Base-by-base conservation (phyloP, 2,329 filamentous ascomycete species). In the Aureobasidium musti region DNA sequence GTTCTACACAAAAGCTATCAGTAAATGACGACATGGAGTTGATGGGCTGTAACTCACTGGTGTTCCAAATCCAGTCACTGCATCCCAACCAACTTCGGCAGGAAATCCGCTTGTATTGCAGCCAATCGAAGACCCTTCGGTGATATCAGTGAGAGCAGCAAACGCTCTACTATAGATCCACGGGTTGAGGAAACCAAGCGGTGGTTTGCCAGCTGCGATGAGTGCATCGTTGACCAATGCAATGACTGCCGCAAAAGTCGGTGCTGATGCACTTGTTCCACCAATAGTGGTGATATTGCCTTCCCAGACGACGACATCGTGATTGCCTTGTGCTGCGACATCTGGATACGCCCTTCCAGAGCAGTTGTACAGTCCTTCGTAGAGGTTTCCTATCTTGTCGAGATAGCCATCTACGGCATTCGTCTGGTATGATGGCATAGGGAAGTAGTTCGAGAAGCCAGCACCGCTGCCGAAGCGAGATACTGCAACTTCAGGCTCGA, bases 161-260 rank as follows among this genome's bases (percentile, higher is more conserved):
- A 79, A 80, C 5, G 81, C 82, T 54, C 74, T 72, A 13, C 76
- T 76, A 72, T 88, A 88, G 6, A 88, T 72, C 83, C 84, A 87
- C 0, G 86, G 86, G 71, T 88, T 88, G 54, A 88, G 68, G 77
- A 86, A 88, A 0, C 86, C 86, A 50, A 88, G 75, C 0, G 79
- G 74, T 0, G 80, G 72, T 72, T 83, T 81, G 5, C 83, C 83
- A 7, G 75, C 77, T 0, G 80, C 75, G 21, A 88, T 74, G 39
- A 84, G 78, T 0, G 82, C 84, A 70, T 88, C 86, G 70, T 90
- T 89, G 67, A 89, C 77, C 2, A 89, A 80, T 1, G 83, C 79
- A 52, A 90, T 78, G 57, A 89, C 79, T 6, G 81, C 83, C 0
- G 85, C 83, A 28, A 86, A 84, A 0, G 85, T 77, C 0, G 89